These are phyloP conservation scores for Acanthamoeba castellanii DNA, from an alignment of 208 protist genomes.

Conservation along the genomic window DNA sequence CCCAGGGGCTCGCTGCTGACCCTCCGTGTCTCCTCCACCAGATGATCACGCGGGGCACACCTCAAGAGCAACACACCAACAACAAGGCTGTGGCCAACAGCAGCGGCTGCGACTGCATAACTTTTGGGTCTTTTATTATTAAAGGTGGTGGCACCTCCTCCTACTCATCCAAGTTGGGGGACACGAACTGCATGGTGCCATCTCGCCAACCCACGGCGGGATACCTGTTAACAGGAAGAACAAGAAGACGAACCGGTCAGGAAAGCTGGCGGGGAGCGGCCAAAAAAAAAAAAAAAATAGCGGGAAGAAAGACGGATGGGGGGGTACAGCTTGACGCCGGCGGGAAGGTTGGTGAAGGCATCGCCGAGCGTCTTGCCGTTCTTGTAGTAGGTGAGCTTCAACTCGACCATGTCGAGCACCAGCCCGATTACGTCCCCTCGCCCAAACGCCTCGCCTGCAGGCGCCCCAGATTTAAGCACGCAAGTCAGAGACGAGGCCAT, in stretches of 20 bases:
- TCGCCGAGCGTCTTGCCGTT: constrained; percentile 35
- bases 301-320: neutral
- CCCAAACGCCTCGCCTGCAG: neutral
- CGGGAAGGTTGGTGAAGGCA: constrained; percentile 3
- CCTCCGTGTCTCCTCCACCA: too few species aligned
- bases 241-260: neutral
- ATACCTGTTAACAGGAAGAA: neutral
- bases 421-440: constrained; percentile 41
- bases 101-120: too few species aligned
- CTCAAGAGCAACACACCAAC: too few species aligned
- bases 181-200: neutral
- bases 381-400: constrained; percentile 48
- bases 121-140: too few species aligned
- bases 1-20: too few species aligned
- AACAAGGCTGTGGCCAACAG: too few species aligned
- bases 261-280: neutral
- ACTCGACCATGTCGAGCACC: constrained; percentile 31
- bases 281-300: too few species aligned
- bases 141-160: too few species aligned
- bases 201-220: constrained; percentile 15
- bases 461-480: neutral
- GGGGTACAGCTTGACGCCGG: neutral
- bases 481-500: neutral
- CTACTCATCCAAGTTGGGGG: neutral
- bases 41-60: too few species aligned